These are phyloP conservation scores for Sclerotinia nivalis DNA, from an alignment of 2,329 filamentous ascomycete species.

Conservation along the genomic window DNA sequence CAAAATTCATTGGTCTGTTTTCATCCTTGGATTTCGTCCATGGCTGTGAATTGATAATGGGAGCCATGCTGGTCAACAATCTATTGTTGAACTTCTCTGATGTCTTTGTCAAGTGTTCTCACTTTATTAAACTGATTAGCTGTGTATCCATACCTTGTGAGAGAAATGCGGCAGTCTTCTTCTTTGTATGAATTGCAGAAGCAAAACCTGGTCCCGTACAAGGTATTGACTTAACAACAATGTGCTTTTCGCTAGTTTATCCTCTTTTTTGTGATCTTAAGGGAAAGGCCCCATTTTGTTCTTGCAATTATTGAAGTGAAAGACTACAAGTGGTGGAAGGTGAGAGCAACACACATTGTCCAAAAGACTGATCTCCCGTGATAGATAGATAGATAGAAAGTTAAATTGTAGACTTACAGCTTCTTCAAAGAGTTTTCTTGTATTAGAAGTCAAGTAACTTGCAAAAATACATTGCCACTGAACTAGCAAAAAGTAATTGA, in stretches of 20 bases:
- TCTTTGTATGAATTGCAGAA: background rate
- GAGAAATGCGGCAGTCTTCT: background rate
- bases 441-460: background rate
- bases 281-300: background rate
- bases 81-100: background rate
- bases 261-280: background rate
- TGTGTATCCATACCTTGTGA: background rate
- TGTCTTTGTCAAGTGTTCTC: background rate
- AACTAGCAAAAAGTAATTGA: background rate
- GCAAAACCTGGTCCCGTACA: background rate
- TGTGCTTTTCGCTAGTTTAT: background rate
- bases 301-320: conserved; percentile 1
- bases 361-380: background rate
- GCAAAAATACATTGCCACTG: background rate
- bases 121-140: background rate
- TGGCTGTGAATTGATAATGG: background rate
- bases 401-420: background rate
- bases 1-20: background rate
- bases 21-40: background rate
- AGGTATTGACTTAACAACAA: background rate
- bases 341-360: background rate
- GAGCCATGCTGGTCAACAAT: background rate
- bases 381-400: background rate
- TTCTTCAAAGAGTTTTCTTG: background rate
- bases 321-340: background rate